A percentile compares a stretch with the other conserved stretches of the same genome.
These are phyloP conservation scores for Leccinum arenicola DNA, from an alignment of 768 basidiomycete species.

Conservation along the genomic window DNA sequence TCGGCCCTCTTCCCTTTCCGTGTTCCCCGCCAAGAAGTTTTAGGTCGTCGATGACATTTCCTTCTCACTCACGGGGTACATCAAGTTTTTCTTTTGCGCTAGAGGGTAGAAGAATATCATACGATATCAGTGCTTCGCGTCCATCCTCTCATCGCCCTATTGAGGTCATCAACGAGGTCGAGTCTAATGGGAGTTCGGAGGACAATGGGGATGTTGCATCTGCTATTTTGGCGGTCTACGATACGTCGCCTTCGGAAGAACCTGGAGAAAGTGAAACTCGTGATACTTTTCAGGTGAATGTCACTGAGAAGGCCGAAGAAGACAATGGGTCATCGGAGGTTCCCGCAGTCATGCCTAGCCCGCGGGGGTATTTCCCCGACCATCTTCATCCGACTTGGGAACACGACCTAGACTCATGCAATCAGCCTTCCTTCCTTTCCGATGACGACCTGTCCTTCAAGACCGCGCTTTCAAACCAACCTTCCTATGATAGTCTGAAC, in stretches of 20 bases:
- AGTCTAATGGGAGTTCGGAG: conserved; percentile 10
- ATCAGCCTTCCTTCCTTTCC: conserved; percentile 16
- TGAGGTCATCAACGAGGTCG: conserved; percentile 11
- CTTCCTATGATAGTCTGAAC: conserved; percentile 20
- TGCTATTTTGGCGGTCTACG: conserved; percentile 21
- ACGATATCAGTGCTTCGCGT: conserved; percentile 11
- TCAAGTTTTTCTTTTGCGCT: conserved; percentile 9
- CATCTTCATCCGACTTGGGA: conserved; percentile 7
- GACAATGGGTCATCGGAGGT: background rate
- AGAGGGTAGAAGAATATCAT: conserved; percentile 13
- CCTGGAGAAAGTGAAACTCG: background rate
- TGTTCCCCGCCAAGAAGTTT: conserved; percentile 48
- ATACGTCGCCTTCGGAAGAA: conserved; percentile 8
- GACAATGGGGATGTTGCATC: conserved; percentile 22
- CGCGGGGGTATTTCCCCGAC: background rate
- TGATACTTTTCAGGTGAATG: conserved; percentile 5
- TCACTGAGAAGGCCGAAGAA: conserved; percentile 1
- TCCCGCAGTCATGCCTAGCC: background rate
- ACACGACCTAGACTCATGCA: conserved; percentile 11
- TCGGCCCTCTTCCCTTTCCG: conserved; percentile 41
- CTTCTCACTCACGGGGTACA: conserved; percentile 6
- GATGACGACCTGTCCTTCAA: conserved; percentile 21
- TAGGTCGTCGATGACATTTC: conserved; percentile 42
- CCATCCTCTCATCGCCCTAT: conserved; percentile 6
- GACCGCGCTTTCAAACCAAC: conserved; percentile 25